Evolutionary conservation across 2,329 filamentous ascomycete species (phyloP), one percentile per base, ranked within the genome.

Genomic region (Cladosporium halotolerans): DNA sequence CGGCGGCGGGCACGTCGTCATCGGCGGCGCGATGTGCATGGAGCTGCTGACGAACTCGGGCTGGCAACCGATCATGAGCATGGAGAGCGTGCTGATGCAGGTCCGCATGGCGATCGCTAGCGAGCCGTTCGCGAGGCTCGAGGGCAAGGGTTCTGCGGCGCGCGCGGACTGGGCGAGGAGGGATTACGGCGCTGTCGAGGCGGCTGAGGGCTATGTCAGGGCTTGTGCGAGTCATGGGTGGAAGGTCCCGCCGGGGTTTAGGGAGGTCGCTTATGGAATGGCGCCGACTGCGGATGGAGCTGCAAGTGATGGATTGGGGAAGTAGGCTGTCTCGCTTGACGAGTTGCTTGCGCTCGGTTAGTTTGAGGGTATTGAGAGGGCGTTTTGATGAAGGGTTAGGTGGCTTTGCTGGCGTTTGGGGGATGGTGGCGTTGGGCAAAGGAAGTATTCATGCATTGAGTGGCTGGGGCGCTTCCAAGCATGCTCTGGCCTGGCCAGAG

Each of bases 1-100:
- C 4, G 91, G 90, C 16, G 91, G 91, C 19, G 90, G 90, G 0
- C 88, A 96, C 66, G 85, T 96, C 55, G 95, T 91, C 0, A 73
- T 77, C 1, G 91, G 91, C 19, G 91, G 91, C 1, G 88, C 90
- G 1, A 81, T 96, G 72, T 86, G 83, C 68, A 91, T 95, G 82
- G 85, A 75, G 62, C 63, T 72, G 57, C 76, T 96, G 57, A 95
- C 90, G 1, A 89, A 85, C 67, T 81, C 82, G 6, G 91, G 90
- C 23, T 96, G 91, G 91, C 83, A 78, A 18, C 83, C 86, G 0
- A 83, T 80, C 1, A 81, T 78, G 47, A 83, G 80, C 14, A 83
- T 96, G 59, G 90, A 96, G 66, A 85, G 82, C 48, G 83, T 96
- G 3, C 72, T 96, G 11, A 68, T 95, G 23, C 88, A 95, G 67